Evolutionary conservation across 768 basidiomycete species (phyloP), one percentile per base, ranked within the genome.

Genomic region (Serendipita indica): DNA sequence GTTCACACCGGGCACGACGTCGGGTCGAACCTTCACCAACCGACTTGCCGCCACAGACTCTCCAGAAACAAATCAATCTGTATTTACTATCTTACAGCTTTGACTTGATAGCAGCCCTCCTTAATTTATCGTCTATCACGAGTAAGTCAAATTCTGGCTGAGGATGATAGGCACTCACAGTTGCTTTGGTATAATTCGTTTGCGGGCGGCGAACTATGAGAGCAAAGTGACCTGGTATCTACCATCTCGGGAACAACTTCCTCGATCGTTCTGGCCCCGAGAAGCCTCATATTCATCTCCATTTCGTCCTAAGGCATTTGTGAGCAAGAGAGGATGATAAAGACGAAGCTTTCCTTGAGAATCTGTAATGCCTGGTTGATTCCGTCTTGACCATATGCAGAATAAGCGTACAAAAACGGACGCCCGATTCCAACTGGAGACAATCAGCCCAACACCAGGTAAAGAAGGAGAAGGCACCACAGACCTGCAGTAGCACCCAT

Each of bases 271-370:
- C 76, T 80, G 0, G 92, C 92, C 4, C 94, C 94, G 28, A 99
- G 71, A 1, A 98, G 75, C 14, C 93, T 84, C 79, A 97, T 78
- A 71, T 94, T 92, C 94, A 98, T 97, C 74, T 93, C 89, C 65
- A 99, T 90, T 69, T 99, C 94, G 64, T 93, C 89, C 90, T 97
- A 61, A 4, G 13, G 39, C 22, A 64, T 20, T 32, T 6, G 30
- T 20, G 14, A 59, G 39, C 13, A n/a, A 33, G 1, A 13, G 18
- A 20, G 33, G 25, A 25, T 3, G 57, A 59, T 2, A 35, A 70
- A 41, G 70, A 49, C 13, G 27, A 3, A 13, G 66, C 78, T 59
- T 64, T 85, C 88, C 63, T 77, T 76, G 45, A 93, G 69, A 56
- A 94, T 88, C 64, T 87, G 78, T 57, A 96, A 66, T 0, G 89